Conservation (phyloP, 495 filamentous ascomycete genomes). For the Penicillium daleae region DNA sequence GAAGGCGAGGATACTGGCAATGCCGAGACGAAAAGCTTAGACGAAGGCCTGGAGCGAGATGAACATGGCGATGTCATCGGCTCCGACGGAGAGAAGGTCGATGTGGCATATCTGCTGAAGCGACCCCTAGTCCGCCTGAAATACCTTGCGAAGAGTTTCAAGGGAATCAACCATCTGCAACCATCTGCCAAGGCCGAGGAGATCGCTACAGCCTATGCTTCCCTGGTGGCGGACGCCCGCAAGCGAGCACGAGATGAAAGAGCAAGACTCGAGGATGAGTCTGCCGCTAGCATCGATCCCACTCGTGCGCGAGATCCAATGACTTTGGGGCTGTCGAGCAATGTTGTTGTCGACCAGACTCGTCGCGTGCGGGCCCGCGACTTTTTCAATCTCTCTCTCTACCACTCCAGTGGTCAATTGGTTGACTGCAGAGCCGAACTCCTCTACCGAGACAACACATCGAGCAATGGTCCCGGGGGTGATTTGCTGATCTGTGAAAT, state of each 20-base stretch:
- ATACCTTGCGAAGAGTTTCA: conserved; percentile 82
- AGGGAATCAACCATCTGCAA: conserved; percentile 61
- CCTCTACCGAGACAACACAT: conserved; percentile 76
- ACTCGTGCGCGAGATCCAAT: conserved; percentile 76
- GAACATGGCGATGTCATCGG: conserved; percentile 78
- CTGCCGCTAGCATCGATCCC: conserved; percentile 80
- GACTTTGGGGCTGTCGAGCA: conserved; percentile 69
- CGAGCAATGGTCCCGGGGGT: conserved; percentile 59
- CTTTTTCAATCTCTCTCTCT: conserved; percentile 80
- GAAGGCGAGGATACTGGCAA: conserved; percentile 50
- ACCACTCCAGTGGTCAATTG: conserved; percentile 87
- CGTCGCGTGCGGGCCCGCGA: conserved; percentile 86
- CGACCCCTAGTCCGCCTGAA: conserved; percentile 87
- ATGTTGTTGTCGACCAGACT: conserved; percentile 69
- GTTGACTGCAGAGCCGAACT: conserved; percentile 90
- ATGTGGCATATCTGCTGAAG: conserved; percentile 92
- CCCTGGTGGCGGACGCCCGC: conserved; percentile 75
- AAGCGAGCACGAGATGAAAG: conserved; percentile 81
- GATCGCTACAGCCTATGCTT: conserved; percentile 62
- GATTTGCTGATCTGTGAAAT: conserved; percentile 92
- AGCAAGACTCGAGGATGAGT: conserved; percentile 87
- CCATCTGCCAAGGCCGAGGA: conserved; percentile 62
- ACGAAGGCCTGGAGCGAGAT: conserved; percentile 74
- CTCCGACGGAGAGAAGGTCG: conserved; percentile 82
- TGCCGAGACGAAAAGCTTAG: conserved; percentile 58